Evolutionary conservation across 768 basidiomycete genomes (phyloP), one percentile per base, ranked within the genome.

Genomic region (Boletus sp.): DNA sequence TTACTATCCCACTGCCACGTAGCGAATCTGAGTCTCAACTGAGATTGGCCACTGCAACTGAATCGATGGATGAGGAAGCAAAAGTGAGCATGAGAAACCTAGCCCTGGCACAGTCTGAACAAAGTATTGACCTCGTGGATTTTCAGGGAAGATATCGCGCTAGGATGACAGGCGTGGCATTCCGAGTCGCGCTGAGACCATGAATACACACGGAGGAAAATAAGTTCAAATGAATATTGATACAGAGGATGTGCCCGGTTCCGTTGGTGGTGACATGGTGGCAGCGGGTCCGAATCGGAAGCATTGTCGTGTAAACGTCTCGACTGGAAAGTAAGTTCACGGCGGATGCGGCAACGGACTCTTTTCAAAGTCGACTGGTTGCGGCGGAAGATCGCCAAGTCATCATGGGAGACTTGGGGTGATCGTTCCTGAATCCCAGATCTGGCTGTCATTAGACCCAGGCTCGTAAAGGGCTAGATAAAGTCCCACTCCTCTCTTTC

Each of bases 371-470:
- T 39, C 6, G 29, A 17, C 30, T 47, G 30, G 40, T 39, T 41
- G 61, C 64, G 64, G 65, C 56, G 24, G 56, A 56, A 65, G 54
- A 67, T 64, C 66, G 64, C 35, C 46, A 18, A 45, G 40, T 28
- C 12, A 35, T 11, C 3, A 36, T 28, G 37, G 32, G 47, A 33
- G 33, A 32, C 50, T 15, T 6, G 40, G 24, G 29, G 7, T 20
- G 40, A 51, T 36, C 15, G 57, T 64, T 37, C 57, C 65, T 67
- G 47, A 20, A 50, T 55, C 47, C 55, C 2, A 55, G 60, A 64
- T 64, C 58, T 47, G 14, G 44, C 40, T 48, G 30, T 49, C 48
- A 58, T 24, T 29, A 17, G 46, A 40, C 49, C 50, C 32, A n/a
- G n/a, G n/a, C 15, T 60, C 51, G 35, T 52, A 59, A 59, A 42